Evolutionary conservation across 176 grass and related monocot genomes (phyloP), one percentile per base, ranked within the genome.

Genomic region (Otatea glauca): DNA sequence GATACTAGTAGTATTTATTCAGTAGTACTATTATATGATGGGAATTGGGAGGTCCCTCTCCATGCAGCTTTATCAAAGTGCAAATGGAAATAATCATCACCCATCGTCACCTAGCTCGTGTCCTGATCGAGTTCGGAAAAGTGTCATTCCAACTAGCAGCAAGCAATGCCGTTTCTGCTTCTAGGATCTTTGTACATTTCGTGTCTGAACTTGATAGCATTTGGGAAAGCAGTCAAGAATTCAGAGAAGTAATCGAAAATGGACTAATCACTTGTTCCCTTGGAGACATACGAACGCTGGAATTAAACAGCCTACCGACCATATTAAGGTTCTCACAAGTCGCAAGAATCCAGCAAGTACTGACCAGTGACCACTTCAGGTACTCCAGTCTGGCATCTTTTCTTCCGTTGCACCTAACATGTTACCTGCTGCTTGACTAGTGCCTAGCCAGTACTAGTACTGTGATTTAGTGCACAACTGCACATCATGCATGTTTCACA

Each of bases 351-450:
- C 75, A 79, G 45, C 81, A n/a, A 23, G 5, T 38, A 74, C 50
- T 58, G 70, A 4, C 41, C 69, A 74, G 50, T 58, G 70, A 4
- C 41, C 69, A 84, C 25, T 18, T 23, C 66, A 63, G 9, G 3
- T 70, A 62, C 61, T 75, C 63, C 27, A 43, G 51, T 60, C 51
- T 27, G 51, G 18, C 23, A 54, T 71, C 88, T 58, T 54, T 25
- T 76, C 50, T 48, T 72, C 65, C 9, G 72, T 77, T 90, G 65
- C 78, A 82, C 88, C 83, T 23, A 90, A 55, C 77, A 5, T 55
- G 47, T 45, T 21, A 51, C 27, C 61, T 39, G 59, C 43, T 27
- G n/a, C 55, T 51, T n/a, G 68, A 71, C 70, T 15, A 75, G 23
- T 51, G 34, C 72, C n/a, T 63, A 38, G 41, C 56, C 47, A 25